These are phyloP conservation scores for Colletotrichum tabaci DNA, from an alignment of 2,329 filamentous ascomycete genomes.

Conservation along the genomic window DNA sequence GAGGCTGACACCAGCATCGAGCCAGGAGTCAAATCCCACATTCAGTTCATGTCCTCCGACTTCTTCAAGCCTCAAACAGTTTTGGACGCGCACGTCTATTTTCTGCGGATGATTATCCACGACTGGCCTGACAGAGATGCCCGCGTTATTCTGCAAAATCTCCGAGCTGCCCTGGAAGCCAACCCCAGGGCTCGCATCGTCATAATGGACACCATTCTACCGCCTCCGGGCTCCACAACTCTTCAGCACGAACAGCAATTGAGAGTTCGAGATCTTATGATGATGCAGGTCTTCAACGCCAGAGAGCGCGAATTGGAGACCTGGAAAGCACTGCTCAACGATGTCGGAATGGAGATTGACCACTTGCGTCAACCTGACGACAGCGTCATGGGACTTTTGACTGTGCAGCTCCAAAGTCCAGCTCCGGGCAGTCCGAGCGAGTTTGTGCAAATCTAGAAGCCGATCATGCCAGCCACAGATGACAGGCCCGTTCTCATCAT, in stretches of 20 bases:
- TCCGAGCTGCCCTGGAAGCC: conserved; percentile 56
- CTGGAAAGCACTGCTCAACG: conserved; percentile 59
- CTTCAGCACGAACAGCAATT: conserved; percentile 18
- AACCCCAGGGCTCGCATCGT: background rate
- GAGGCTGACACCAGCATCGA: conserved; percentile 4
- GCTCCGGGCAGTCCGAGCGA: conserved; percentile 9
- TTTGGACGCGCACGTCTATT: conserved; percentile 62
- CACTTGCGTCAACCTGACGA: background rate
- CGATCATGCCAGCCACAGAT: background rate
- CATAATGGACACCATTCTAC: conserved; percentile 52
- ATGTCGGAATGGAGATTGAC: conserved; percentile 43
- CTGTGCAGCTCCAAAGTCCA: conserved; percentile 3
- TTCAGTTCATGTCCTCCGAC: conserved; percentile 54
- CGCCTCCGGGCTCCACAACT: conserved; percentile 52
- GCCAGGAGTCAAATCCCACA: conserved; percentile 46
- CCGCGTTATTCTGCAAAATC: conserved; percentile 55
- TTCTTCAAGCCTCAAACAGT: conserved; percentile 56
- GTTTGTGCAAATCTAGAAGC: conserved; percentile 1
- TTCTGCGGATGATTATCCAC: conserved; percentile 68
- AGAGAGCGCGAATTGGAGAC: conserved; percentile 60
- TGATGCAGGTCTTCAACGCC: conserved; percentile 65
- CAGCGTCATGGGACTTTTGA: conserved; percentile 18
- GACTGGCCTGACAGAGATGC: conserved; percentile 66
- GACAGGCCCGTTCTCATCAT: conserved; percentile 51
- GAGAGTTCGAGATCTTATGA: conserved; percentile 56